phyloP scores from a whole-genome alignment of 495 filamentous ascomycete genomes.

The Neurospora pannonica region DNA sequence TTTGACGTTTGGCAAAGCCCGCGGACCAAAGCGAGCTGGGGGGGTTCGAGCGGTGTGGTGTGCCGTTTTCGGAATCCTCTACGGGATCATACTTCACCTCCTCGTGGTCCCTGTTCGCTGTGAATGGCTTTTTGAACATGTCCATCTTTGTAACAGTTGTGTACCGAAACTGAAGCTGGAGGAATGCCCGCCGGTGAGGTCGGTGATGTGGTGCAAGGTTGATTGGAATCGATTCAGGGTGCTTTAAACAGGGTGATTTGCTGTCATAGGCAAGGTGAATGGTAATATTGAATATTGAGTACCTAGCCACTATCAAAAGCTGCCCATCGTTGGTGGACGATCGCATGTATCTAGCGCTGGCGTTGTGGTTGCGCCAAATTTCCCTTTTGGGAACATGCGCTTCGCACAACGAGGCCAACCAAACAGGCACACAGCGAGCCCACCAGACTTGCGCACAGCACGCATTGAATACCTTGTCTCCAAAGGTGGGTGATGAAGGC shows the following conservation, averaged over 20 bases:
- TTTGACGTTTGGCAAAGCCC: background rate
- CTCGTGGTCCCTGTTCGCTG: background rate
- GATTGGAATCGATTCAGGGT: background rate
- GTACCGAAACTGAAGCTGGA: background rate
- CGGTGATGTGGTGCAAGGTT: background rate
- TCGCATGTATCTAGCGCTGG: background rate
- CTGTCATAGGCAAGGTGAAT: too few relatives aligned
- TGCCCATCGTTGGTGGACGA: background rate
- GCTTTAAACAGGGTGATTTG: background rate
- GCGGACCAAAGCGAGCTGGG: background rate
- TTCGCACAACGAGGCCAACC: too few relatives aligned
- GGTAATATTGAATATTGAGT: too few relatives aligned
- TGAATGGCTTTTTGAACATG: background rate
- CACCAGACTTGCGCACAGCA: background rate
- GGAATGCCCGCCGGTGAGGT: background rate
- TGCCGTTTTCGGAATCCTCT: background rate
- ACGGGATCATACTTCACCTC: background rate
- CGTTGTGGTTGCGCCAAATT: background rate
- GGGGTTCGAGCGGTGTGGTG: background rate
- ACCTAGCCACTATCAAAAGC: background rate
- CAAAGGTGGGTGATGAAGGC: too few relatives aligned
- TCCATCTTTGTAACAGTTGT: background rate
- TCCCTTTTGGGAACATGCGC: background rate
- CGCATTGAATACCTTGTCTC: too few relatives aligned
- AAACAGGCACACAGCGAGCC: too few relatives aligned